Evolutionary conservation across 129 eudicot species (phyloP), one percentile per base, ranked within the genome.

Genomic region (Artemisia argyi): DNA sequence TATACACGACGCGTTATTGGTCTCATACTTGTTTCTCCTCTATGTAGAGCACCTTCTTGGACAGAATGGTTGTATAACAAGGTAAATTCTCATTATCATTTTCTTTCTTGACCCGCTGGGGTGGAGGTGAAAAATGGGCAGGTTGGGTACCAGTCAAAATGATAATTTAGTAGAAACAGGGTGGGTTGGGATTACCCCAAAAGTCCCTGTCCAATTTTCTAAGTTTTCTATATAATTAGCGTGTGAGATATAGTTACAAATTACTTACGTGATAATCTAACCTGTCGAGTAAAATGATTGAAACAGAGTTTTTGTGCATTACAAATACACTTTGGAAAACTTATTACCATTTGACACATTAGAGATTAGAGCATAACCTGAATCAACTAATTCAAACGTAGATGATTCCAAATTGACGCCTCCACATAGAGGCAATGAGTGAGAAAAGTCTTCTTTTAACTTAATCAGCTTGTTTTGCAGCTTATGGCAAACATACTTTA

Each of bases 1-100:
- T 85, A 92, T 69, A 54, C 86, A 39, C 76, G 83, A 48, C 89
- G 88, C 42, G 95, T 83, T 53, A 86, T 85, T 81, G 98, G 96
- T 66, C 72, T 92, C 86, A 87, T 92, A 81, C 98, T 92, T 17
- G 85, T 92, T 82, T 92, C 96, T 65, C 98, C 98, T 54, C 70
- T 89, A 30, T 92, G 98, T 85, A 83, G 82, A 89, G 73, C 91
- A 65, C 95, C 98, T 28, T 92, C 96, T 57, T 92, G 98, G 98
- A 92, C 98, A 22, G 96, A 92, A 74, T 89, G 96, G 98, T 76
- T 92, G 84, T 85, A 83, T 75, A 92, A 87, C 69, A 89, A 92
- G 98, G 98, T 92, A 24, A 46, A 11, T 48, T 78, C 61, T 73
- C 72, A 67, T 73, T 13, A 42, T 68, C 53, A 51, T 64, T 64